Evolutionary conservation across 1,139 yeast genomes (phyloP).

Genomic region (Yamadazyma kanchanaburiensis): DNA sequence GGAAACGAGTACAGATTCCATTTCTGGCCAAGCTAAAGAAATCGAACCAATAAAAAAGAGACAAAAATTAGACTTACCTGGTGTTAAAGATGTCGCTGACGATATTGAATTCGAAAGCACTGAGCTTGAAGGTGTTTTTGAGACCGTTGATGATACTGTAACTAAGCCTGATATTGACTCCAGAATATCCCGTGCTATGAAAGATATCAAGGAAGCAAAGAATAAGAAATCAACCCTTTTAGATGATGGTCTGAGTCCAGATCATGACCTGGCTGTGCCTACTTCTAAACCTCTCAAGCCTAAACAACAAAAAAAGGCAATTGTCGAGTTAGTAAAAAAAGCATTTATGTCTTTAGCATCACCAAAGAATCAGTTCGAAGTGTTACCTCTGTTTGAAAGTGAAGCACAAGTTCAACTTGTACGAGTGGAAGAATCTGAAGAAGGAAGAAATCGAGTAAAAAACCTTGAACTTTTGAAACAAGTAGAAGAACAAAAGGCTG

Average conservation of each 20-base stretch:
- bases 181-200: conserved; percentile 24
- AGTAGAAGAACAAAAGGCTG: conserved; percentile 26
- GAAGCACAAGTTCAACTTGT: conserved; percentile 19
- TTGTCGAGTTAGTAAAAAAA: conserved; percentile 15
- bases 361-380: conserved; percentile 23
- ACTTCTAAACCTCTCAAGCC: conserved; percentile 5
- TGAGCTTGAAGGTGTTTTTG: conserved; percentile 13
- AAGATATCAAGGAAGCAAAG: conserved; percentile 17
- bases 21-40: conserved; percentile 35
- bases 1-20: conserved; percentile 10
- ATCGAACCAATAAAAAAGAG: conserved; percentile 35
- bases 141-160: conserved; percentile 1
- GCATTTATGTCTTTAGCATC: conserved; percentile 23
- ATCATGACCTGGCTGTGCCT: not conserved
- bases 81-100: conserved; percentile 3
- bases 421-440: conserved; percentile 16
- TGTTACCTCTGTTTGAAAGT: conserved; percentile 24
- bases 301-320: conserved; percentile 13
- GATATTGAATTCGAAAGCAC: conserved; percentile 7
- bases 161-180: conserved; percentile 20
- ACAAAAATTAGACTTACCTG: conserved; percentile 52
- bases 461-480: conserved; percentile 23
- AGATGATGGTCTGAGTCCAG: conserved; percentile 2
- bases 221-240: conserved; percentile 16
- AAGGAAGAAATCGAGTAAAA: conserved; percentile 16